These are phyloP conservation scores for Ustilago sp. DNA, from an alignment of 1,284 basidiomycete genomes.

Conservation along the genomic window DNA sequence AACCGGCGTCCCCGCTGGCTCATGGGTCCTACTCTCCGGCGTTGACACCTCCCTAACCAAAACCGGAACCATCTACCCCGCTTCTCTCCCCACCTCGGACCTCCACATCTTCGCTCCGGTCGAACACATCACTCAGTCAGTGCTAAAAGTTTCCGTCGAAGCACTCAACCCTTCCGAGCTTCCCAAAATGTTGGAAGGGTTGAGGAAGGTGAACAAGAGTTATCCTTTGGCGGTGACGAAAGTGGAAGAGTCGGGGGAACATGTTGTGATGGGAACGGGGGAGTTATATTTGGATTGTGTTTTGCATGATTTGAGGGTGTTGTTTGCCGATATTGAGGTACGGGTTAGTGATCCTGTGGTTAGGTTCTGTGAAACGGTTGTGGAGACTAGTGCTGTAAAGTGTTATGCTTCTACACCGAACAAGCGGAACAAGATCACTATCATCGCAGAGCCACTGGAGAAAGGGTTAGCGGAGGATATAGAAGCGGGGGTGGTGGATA, in stretches of 20 bases:
- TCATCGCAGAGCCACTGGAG: constrained; percentile 67
- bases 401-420: constrained; percentile 99
- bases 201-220: constrained; percentile 96
- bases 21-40: constrained; percentile 89
- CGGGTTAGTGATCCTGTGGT: constrained; percentile 99
- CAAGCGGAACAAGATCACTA: constrained; percentile 77
- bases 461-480: constrained; percentile 68
- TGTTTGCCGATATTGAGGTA: constrained; percentile 99
- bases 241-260: constrained; percentile 98
- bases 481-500: constrained; percentile 58
- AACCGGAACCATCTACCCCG: constrained; percentile 81
- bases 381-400: constrained; percentile 97
- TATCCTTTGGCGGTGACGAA: constrained; percentile 94
- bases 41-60: constrained; percentile 95
- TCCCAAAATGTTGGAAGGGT: constrained; percentile 96
- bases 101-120: constrained; percentile 94
- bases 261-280: constrained; percentile 95
- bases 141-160: constrained; percentile 98
- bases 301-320: constrained; percentile 90
- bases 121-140: constrained; percentile 94
- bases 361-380: constrained; percentile 97
- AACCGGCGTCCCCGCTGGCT: constrained; percentile 89
- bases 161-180: constrained; percentile 96
- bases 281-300: constrained; percentile 97
- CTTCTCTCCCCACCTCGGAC: constrained; percentile 74